Conservation (phyloP, 257 asterid genomes). For the Salvia rosmarinus region DNA sequence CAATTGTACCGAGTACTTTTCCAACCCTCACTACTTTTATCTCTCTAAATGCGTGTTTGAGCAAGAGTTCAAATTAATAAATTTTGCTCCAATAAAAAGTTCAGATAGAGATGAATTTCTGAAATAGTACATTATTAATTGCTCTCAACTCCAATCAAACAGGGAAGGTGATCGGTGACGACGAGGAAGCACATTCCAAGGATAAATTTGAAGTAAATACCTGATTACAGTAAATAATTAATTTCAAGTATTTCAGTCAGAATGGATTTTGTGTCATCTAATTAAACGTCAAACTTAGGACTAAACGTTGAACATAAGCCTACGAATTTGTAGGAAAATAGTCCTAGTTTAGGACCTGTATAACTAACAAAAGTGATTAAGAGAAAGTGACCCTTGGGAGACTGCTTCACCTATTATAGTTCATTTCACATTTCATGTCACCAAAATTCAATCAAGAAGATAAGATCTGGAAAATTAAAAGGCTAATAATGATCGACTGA, state of each 20-base stretch:
- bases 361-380: background rate
- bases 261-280: background rate
- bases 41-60: too few relatives aligned
- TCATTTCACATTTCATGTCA: background rate
- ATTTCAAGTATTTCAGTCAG: background rate
- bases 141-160: too few relatives aligned
- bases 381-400: background rate
- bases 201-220: too few relatives aligned
- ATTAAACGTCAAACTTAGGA: background rate
- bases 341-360: conserved; percentile 13
- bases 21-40: too few relatives aligned
- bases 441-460: background rate
- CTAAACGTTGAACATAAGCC: background rate
- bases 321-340: conserved; percentile 10
- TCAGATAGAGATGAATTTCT: too few relatives aligned
- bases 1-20: too few relatives aligned
- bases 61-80: too few relatives aligned
- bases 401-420: background rate
- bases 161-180: too few relatives aligned
- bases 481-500: background rate
- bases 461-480: background rate
- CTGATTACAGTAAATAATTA: too few relatives aligned
- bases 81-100: too few relatives aligned
- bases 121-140: too few relatives aligned
- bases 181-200: too few relatives aligned